Percentiles rank a stretch among this genome's conserved stretches.
phyloP scores from a whole-genome alignment of 257 asterid species.

The Solanum arcanum region DNA sequence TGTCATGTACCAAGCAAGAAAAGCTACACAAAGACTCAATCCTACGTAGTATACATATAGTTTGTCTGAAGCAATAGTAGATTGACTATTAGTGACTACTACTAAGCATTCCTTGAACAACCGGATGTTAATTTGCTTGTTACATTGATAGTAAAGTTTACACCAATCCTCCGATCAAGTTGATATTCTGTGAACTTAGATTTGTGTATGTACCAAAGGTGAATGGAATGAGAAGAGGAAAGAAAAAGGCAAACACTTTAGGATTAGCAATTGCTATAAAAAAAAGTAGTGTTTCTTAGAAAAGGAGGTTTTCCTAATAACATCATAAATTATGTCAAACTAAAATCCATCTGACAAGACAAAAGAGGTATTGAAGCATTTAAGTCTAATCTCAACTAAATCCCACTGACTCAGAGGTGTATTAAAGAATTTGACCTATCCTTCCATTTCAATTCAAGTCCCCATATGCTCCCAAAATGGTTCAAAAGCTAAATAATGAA shows the following conservation, averaged over 20 bases:
- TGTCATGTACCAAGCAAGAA: background rate
- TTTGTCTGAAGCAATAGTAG: background rate
- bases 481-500: background rate
- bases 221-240: background rate
- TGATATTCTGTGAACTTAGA: background rate
- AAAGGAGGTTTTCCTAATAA: background rate
- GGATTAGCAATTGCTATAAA: background rate
- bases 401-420: background rate
- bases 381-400: background rate
- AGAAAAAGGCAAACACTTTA: background rate
- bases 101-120: background rate
- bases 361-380: background rate
- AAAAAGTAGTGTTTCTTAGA: background rate
- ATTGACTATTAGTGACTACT: background rate
- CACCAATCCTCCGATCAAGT: background rate
- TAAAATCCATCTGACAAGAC: background rate
- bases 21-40: background rate
- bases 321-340: background rate
- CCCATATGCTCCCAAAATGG: background rate
- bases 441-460: background rate
- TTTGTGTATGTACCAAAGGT: background rate
- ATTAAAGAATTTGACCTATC: background rate
- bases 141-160: background rate
- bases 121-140: background rate
- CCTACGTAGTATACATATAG: background rate